phyloP scores from a whole-genome alignment of 306 rosid species.

The Biancaea sappan region DNA sequence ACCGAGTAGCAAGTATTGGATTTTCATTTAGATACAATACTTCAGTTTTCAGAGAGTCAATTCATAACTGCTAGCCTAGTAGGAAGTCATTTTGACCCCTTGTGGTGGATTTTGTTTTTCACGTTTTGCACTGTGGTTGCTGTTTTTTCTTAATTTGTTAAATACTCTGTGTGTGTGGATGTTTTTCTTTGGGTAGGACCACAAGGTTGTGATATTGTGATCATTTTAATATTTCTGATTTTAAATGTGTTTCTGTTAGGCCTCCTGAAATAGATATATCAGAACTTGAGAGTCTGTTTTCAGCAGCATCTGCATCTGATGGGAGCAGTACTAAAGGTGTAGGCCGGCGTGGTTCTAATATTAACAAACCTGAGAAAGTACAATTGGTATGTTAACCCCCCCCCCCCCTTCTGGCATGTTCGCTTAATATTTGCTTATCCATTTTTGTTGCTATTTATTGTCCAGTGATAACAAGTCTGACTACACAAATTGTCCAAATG shows the following conservation, averaged over 20 bases:
- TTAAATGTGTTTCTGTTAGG: slow-evolving; percentile 51
- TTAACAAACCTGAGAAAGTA: slow-evolving; percentile 91
- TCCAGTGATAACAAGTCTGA: background rate
- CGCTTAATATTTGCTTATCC: background rate
- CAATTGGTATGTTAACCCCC: slow-evolving; percentile 71
- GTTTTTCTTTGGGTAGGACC: background rate
- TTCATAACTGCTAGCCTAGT: background rate
- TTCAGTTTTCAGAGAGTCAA: slow-evolving; percentile 1
- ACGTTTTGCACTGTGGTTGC: slow-evolving; percentile 19
- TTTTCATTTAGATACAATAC: slow-evolving; percentile 23
- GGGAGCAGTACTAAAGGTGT: slow-evolving; percentile 61
- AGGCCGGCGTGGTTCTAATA: slow-evolving; percentile 84
- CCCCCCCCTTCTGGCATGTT: slow-evolving; percentile 4
- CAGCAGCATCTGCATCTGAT: slow-evolving; percentile 90
- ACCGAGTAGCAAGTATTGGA: slow-evolving; percentile 29
- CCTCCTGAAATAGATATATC: slow-evolving; percentile 97
- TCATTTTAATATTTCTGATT: slow-evolving; percentile 41
- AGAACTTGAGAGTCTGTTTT: slow-evolving; percentile 94
- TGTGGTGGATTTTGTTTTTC: background rate
- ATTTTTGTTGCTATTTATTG: background rate
- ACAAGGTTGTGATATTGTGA: slow-evolving; percentile 22
- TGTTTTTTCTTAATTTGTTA: slow-evolving; percentile 28
- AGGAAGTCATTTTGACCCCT: background rate
- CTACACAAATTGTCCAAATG: background rate
- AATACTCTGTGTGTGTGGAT: background rate